A percentile compares a stretch with the other conserved stretches of the same genome.
Evolutionary conservation across 2,329 filamentous ascomycete species (phyloP).

Genomic region (Hymenoscyphus scutula): DNA sequence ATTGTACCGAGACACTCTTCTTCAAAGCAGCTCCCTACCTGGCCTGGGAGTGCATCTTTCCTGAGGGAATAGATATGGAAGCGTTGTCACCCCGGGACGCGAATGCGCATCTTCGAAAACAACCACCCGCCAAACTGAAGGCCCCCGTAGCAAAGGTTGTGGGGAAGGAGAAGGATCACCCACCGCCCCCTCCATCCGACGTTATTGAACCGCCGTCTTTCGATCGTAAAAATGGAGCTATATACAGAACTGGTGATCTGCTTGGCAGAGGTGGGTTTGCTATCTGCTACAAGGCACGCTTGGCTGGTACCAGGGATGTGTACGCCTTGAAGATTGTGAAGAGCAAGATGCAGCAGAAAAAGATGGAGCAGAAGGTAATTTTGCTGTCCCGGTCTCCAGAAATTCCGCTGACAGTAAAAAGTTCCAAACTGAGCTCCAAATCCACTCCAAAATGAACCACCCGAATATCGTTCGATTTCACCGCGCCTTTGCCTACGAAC

Average conservation of each 20-base stretch:
- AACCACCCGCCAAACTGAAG: conserved; percentile 45
- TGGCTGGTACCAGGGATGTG: conserved; percentile 63
- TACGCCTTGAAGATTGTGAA: conserved; percentile 82
- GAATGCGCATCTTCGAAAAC: conserved; percentile 55
- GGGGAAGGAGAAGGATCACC: conserved; percentile 59
- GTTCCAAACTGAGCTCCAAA: conserved; percentile 85
- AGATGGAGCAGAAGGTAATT: conserved; percentile 78
- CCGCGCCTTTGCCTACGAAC: conserved; percentile 85
- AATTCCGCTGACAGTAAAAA: conserved; percentile 31
- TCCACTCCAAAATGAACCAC: conserved; percentile 96
- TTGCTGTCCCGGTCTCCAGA: background rate
- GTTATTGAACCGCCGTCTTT: conserved; percentile 63
- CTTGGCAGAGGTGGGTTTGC: conserved; percentile 81
- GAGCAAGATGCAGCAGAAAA: conserved; percentile 71
- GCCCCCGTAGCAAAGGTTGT: conserved; percentile 46
- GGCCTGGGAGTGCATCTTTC: conserved; percentile 27
- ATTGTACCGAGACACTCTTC: conserved; percentile 22
- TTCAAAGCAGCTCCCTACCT: conserved; percentile 18
- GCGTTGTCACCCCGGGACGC: conserved; percentile 64
- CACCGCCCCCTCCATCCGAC: conserved; percentile 59
- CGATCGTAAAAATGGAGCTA: conserved; percentile 66
- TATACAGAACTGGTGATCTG: conserved; percentile 71
- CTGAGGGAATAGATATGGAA: conserved; percentile 55
- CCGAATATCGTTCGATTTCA: conserved; percentile 95
- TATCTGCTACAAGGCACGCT: conserved; percentile 72